Conservation (phyloP, 2,329 filamentous ascomycete species). For the Mycogone perniciosa region DNA sequence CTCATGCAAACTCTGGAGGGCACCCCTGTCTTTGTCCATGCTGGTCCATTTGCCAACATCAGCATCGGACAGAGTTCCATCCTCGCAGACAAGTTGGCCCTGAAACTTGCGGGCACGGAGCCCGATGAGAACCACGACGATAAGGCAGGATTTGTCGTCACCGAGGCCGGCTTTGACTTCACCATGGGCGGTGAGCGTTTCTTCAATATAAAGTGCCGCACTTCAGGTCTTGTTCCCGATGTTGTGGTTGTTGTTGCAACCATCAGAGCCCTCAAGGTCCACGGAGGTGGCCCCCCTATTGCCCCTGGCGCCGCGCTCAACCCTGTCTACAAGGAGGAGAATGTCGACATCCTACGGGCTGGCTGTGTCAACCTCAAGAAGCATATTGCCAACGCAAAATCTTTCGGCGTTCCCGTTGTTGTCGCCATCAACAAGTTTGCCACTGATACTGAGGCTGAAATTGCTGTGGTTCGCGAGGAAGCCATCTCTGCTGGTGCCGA, state of each 20-base stretch:
- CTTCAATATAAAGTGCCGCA: conserved; percentile 99
- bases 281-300: conserved; percentile 93
- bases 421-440: conserved; percentile 97
- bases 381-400: conserved; percentile 84
- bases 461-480: conserved; percentile 83
- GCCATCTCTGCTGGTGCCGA: conserved; percentile 86
- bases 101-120: conserved; percentile 94
- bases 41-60: conserved; percentile 97
- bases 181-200: conserved; percentile 99
- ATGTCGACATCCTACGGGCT: conserved; percentile 80
- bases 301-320: conserved; percentile 77
- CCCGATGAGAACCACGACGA: conserved; percentile 75
- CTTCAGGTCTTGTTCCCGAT: conserved; percentile 86
- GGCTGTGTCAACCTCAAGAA: conserved; percentile 94
- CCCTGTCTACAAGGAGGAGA: conserved; percentile 87
- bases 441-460: conserved; percentile 89
- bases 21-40: conserved; percentile 95
- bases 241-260: conserved; percentile 94
- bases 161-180: conserved; percentile 97
- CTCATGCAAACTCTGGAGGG: conserved; percentile 97
- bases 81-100: conserved; percentile 86
- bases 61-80: conserved; percentile 95
- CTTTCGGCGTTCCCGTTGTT: conserved; percentile 87
- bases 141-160: conserved; percentile 89
- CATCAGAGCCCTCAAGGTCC: conserved; percentile 91